These are phyloP conservation scores for Craterostigma plantagineum DNA, from an alignment of 257 asterid species.

Conservation along the genomic window DNA sequence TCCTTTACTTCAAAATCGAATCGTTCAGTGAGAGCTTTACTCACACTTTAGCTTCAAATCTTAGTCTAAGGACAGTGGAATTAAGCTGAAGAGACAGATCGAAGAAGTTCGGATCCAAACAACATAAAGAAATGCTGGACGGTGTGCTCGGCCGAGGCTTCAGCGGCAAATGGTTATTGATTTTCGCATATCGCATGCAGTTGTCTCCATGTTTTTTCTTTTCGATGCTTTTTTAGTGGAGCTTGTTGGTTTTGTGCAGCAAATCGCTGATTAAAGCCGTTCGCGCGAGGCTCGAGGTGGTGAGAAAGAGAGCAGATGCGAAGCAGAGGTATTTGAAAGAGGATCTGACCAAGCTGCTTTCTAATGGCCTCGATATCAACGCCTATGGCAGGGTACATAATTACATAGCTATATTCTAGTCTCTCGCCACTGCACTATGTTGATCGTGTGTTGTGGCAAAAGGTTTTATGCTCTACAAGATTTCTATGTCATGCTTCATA, in stretches of 20 bases:
- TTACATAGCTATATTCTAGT: not conserved
- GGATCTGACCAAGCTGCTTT: conserved; percentile 80
- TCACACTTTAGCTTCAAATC: no score
- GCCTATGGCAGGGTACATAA: conserved; percentile 76
- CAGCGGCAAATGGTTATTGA: conserved; percentile 67
- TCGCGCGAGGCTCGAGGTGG: conserved; percentile 58
- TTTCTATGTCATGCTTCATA: conserved; percentile 6
- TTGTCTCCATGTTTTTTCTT: not conserved
- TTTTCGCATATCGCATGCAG: conserved; percentile 7
- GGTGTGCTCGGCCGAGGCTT: conserved; percentile 71
- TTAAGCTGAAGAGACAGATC: no score
- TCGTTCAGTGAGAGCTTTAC: no score
- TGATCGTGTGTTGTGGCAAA: no score
- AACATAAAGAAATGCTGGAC: conserved; percentile 50
- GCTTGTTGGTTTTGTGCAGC: conserved; percentile 22
- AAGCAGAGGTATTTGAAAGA: conserved; percentile 80
- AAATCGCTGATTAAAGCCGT: conserved; percentile 55
- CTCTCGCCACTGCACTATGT: not conserved
- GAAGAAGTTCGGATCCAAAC: no score
- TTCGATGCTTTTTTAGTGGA: not conserved
- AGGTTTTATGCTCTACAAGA: no score
- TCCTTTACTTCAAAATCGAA: no score
- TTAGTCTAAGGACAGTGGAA: no score
- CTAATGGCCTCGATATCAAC: conserved; percentile 78
- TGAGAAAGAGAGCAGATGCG: conserved; percentile 70